Base-by-base conservation (phyloP, 2,329 filamentous ascomycete genomes). In the Talaromyces albobiverticillius region DNA sequence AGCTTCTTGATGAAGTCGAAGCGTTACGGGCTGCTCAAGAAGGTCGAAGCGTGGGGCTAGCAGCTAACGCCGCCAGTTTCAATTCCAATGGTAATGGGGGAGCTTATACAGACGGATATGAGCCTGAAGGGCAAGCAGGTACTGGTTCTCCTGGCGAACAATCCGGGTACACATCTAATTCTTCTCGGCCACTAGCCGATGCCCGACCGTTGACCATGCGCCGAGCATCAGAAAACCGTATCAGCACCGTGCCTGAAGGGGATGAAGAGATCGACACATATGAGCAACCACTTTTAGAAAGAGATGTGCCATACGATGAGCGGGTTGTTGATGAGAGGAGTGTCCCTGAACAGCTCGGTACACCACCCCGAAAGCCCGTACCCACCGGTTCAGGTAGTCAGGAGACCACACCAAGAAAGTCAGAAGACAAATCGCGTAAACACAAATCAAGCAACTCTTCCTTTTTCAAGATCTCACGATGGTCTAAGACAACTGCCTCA, bases 401-500 rank as follows among this genome's bases (percentile, higher is more conserved):
- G 53, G 91, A 95, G 58, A 89, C 91, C 58, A 95, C 90, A 0
- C 89, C 90, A 10, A 80, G 72, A 59, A 74, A 58, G 40, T 58
- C 70, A 20, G 85, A 82, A 1, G 87, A 90, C 5, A 90, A 89
- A 72, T 82, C 83, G 58, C 89, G 88, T 70, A 96, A 95, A 75
- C 89, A 95, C 75, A 95, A 95, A 70, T 93, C 90, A 1, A 88
- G 83, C 66, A 85, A 85, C 55, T 94, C 90, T 0, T 90, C 89
- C 0, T 79, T 85, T 78, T 88, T 95, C 58, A 96, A 95, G 76
- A 92, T 96, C 59, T 97, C 94, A 5, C 84, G 94, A 41, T 99
- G 94, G 94, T 97, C 93, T 0, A 94, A 95, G 74, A 97, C 93
- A 2, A 99, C 94, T 0, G 83, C 92, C 3, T 96, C 91, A 0